phyloP scores from a whole-genome alignment of 2,329 filamentous ascomycete species.

The Biscogniauxia mediterranea region DNA sequence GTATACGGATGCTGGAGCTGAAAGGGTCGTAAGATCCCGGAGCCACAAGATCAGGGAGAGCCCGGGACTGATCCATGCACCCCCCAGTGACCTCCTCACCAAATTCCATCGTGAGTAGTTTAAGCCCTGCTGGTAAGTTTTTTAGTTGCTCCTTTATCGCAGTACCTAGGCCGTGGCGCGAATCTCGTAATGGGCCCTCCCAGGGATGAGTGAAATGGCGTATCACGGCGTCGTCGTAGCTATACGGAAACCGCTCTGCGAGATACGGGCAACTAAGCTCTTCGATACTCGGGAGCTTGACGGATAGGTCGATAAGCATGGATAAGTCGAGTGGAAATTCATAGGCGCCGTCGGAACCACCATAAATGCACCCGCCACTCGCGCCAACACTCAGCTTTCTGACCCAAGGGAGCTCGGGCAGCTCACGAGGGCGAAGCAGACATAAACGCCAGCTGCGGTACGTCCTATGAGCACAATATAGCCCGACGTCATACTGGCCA shows the following conservation, averaged over 20 bases:
- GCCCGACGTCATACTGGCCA: not conserved
- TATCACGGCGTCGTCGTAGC: not conserved
- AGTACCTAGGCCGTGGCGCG: not conserved
- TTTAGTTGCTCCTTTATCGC: not conserved
- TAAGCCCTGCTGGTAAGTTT: not conserved
- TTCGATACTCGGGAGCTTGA: not conserved
- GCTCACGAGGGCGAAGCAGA: not conserved
- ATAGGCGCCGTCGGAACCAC: not conserved
- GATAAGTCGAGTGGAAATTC: not conserved
- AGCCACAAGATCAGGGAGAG: not conserved
- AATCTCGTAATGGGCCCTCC: not conserved
- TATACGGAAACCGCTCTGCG: not conserved
- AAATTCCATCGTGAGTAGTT: not conserved
- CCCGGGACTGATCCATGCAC: not conserved
- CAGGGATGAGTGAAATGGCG: not conserved
- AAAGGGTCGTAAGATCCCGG: not conserved
- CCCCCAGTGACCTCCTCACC: not conserved
- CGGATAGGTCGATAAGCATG: not conserved
- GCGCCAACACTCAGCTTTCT: not conserved
- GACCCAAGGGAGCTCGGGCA: not conserved
- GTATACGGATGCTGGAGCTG: not conserved
- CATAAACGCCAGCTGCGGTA: not conserved
- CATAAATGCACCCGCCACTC: not conserved
- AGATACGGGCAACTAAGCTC: not conserved
- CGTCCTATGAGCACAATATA: not conserved